Base-by-base conservation (phyloP, 257 asterid species). In the Paraleonurus japonicus region DNA sequence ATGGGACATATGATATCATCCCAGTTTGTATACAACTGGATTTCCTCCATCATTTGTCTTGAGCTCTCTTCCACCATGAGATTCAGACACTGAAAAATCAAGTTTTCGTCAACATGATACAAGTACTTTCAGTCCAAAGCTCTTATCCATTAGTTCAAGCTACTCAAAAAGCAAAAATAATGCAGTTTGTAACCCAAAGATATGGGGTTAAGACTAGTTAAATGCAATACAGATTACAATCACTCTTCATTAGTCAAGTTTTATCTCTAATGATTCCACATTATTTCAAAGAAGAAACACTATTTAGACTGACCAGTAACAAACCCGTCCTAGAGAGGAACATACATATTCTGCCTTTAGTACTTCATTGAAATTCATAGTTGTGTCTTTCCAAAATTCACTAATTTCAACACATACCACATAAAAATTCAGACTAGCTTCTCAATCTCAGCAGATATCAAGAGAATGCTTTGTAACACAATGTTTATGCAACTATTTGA, bases 1-100 rank as follows among this genome's bases (percentile, higher is more conserved):
- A 90, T 90, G 75, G 97, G 97, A 65, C 97, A 90, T 26, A 73
- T 84, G 66, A 88, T 78, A 65, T 90, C 90, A 69, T 85, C 84
- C 92, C 88, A 88, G 75, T 82, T 87, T 66, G 90, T 82, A 67
- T 69, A 79, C 64, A 89, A 73, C 76, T 85, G 90, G 74, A 90
- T 80, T 67, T 83, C 94, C 67, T 85, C 96, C 89, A 82, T 84
- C 55, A 27, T 15, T 39, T 37, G 37, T 62, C 20, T 71, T 32
- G 60, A 72, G 71, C 81, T 54, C 74, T 74, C 78, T 64, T 63
- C 80, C 74, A 67, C 80, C 73, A 74, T 68, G 72, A 63, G 75
- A 65, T 74, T 67, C 65, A 45, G 79, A 69, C 60, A 73, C 76
- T 67, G 74, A 67, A 77, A 68, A 48, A 67, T 65, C 68, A 80